Percentiles rank a stretch among this genome's conserved stretches.
These are phyloP conservation scores for Fraxinus dipetala DNA, from an alignment of 305 asterid genomes.

Conservation along the genomic window DNA sequence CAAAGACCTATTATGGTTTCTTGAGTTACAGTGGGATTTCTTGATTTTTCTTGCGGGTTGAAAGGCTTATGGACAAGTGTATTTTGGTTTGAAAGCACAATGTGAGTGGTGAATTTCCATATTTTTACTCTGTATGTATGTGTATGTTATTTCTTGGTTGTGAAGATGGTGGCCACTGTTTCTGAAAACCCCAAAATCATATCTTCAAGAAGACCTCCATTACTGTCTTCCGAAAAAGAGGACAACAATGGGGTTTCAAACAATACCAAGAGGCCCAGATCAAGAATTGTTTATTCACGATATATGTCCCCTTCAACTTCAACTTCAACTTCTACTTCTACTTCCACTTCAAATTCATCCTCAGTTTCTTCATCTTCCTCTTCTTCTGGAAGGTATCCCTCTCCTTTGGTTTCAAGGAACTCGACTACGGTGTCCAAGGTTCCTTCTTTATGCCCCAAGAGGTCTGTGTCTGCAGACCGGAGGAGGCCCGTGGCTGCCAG, in stretches of 20 bases:
- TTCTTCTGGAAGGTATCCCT: constrained; percentile 67
- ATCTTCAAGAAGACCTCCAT: constrained; percentile 45
- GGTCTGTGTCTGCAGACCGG: constrained; percentile 86
- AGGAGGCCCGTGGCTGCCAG: constrained; percentile 45
- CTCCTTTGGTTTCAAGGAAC: constrained; percentile 63
- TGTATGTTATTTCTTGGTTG: constrained; percentile 30
- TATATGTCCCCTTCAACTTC: constrained; percentile 74
- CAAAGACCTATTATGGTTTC: constrained; percentile 27
- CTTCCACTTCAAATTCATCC: constrained; percentile 74
- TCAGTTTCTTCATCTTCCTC: constrained; percentile 55
- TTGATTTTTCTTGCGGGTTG: constrained; percentile 41
- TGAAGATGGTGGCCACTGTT: constrained; percentile 61
- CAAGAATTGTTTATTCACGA: constrained; percentile 49
- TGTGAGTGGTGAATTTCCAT: constrained; percentile 47
- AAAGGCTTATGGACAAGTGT: constrained; percentile 25
- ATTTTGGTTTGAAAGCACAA: constrained; percentile 35
- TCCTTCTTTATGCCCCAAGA: constrained; percentile 51
- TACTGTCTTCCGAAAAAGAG: constrained; percentile 58
- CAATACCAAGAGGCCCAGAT: constrained; percentile 41
- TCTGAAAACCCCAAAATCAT: constrained; percentile 37
- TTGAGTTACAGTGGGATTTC: constrained; percentile 36
- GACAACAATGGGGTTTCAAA: constrained; percentile 32
- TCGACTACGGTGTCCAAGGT: constrained; percentile 44
- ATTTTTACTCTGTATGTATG: constrained; percentile 23
- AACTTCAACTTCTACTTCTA: constrained; percentile 74